These are phyloP conservation scores for Prunus armeniaca DNA, from an alignment of 306 rosid genomes.

Conservation along the genomic window DNA sequence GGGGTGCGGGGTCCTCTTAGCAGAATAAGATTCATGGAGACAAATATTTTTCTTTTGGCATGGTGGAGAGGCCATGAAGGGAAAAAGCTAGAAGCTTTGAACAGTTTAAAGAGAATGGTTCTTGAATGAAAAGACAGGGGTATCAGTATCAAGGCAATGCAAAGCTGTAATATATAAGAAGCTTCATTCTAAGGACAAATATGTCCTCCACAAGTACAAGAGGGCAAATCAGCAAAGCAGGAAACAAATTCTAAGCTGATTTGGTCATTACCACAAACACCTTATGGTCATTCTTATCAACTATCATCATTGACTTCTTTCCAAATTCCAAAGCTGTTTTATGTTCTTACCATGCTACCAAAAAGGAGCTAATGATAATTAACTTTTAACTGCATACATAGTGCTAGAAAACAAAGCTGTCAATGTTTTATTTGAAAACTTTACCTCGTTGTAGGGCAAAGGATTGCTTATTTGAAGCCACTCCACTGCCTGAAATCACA, in stretches of 20 bases:
- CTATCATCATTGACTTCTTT: constrained; percentile 3
- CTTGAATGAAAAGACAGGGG: constrained; percentile 41
- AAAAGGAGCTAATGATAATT: not conserved
- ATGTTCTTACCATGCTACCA: not conserved
- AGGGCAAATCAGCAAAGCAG: constrained; percentile 12
- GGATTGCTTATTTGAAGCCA: not conserved
- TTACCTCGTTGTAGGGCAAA: constrained; percentile 6
- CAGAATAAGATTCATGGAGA: constrained; percentile 68
- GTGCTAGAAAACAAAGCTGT: not conserved
- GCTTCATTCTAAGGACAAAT: constrained; percentile 30
- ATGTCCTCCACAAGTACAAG: constrained; percentile 41
- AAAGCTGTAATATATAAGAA: constrained; percentile 30
- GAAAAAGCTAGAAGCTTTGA: constrained; percentile 47
- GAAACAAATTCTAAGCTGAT: not conserved
- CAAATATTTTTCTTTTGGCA: constrained; percentile 46
- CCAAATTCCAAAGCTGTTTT: not conserved
- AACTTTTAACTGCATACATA: not conserved
- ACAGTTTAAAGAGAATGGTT: constrained; percentile 40
- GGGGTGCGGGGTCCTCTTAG: constrained; percentile 49
- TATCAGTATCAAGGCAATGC: constrained; percentile 33
- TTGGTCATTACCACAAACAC: not conserved
- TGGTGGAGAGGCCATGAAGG: constrained; percentile 71
- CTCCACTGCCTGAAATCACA: constrained; percentile 4
- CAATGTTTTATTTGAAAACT: not conserved
- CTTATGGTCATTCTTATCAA: not conserved